Conservation (phyloP, 1,284 basidiomycete genomes). For the Bjerkandera adusta region DNA sequence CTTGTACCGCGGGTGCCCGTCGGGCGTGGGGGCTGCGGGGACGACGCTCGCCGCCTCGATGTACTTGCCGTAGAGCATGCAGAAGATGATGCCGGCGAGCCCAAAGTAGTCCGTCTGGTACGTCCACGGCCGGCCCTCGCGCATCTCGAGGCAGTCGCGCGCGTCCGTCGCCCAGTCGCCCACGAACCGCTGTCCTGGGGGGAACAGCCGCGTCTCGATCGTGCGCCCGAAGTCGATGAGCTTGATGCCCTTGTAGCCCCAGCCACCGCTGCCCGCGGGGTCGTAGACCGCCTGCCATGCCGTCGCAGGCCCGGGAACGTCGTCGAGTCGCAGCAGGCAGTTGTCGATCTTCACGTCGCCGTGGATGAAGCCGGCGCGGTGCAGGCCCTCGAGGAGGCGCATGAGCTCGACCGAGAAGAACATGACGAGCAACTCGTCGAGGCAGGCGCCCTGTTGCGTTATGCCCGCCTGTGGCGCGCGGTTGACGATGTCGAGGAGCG, state of each 20-base stretch:
- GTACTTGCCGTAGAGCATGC: slow-evolving; percentile 95
- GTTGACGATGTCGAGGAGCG: slow-evolving; percentile 92
- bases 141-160: slow-evolving; percentile 89
- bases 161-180: slow-evolving; percentile 89
- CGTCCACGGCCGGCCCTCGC: slow-evolving; percentile 83
- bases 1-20: slow-evolving; percentile 47
- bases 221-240: slow-evolving; percentile 97
- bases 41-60: slow-evolving; percentile 70
- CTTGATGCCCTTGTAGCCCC: slow-evolving; percentile 86
- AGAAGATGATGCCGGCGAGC: slow-evolving; percentile 89
- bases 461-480: slow-evolving; percentile 68
- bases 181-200: slow-evolving; percentile 74
- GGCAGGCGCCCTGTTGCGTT: slow-evolving; percentile 73
- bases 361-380: slow-evolving; percentile 84
- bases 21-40: slow-evolving; percentile 32
- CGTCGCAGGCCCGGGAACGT: slow-evolving; percentile 67
- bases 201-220: slow-evolving; percentile 84
- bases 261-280: slow-evolving; percentile 76
- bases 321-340: slow-evolving; percentile 88
- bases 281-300: slow-evolving; percentile 79
- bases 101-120: slow-evolving; percentile 97
- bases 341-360: slow-evolving; percentile 99
- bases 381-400: slow-evolving; percentile 81
- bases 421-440: slow-evolving; percentile 93
- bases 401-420: slow-evolving; percentile 95